Conservation (phyloP, 306 rosid genomes). For the Malus asiatica region DNA sequence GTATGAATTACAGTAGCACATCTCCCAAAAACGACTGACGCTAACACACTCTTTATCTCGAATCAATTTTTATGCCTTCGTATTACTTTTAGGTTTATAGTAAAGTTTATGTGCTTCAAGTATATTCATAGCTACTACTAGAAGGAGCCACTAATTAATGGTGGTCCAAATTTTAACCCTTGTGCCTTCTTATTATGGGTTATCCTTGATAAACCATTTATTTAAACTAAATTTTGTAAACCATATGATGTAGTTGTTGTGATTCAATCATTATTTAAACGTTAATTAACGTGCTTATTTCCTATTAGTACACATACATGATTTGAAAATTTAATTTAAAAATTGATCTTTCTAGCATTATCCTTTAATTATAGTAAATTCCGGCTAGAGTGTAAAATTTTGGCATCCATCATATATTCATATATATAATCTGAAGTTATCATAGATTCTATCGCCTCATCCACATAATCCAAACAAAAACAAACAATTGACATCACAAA, state of each 20-base stretch:
- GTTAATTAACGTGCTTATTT: too few relatives aligned
- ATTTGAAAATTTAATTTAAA: too few relatives aligned
- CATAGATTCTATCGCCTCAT: slow-evolving; percentile 14
- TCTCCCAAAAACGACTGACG: neutral
- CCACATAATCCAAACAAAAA: neutral
- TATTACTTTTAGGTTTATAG: neutral
- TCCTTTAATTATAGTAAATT: neutral
- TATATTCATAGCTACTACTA: neutral
- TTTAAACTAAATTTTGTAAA: too few relatives aligned
- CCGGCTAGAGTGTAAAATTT: neutral
- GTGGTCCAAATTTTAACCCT: slow-evolving; percentile 11
- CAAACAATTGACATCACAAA: slow-evolving; percentile 6
- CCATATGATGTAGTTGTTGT: too few relatives aligned
- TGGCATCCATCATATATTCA: neutral
- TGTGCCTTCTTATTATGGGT: neutral
- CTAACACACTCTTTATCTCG: too few relatives aligned
- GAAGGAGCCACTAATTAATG: neutral
- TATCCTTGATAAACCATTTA: too few relatives aligned
- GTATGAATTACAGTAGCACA: neutral
- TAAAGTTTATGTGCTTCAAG: neutral
- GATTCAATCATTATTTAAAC: too few relatives aligned
- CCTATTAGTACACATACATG: too few relatives aligned
- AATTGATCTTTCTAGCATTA: too few relatives aligned
- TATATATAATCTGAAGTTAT: neutral
- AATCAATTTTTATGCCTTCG: neutral